These are phyloP conservation scores for Phytophthora citrophthora DNA, from an alignment of 352 stramenopile genomes.

Conservation along the genomic window DNA sequence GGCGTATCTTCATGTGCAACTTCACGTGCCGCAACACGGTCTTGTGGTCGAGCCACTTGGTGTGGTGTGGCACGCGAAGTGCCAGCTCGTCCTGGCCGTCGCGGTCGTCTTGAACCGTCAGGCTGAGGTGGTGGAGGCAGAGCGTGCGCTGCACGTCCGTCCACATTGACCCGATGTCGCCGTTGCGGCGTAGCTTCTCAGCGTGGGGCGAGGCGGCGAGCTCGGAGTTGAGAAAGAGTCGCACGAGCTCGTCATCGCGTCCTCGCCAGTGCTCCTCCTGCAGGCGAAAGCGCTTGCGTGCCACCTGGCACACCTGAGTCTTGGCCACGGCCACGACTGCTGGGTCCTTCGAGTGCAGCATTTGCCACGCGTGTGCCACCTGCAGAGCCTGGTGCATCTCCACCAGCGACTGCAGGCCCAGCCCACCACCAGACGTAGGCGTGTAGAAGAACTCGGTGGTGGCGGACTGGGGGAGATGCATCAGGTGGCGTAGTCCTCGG, in stretches of 20 bases:
- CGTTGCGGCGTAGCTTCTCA: not conserved
- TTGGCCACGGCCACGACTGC: not conserved
- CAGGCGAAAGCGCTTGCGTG: conserved; percentile 13
- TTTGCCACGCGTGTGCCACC: conserved; percentile 21
- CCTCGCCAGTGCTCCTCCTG: conserved; percentile 16
- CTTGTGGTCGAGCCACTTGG: conserved; percentile 3
- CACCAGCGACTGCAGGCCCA: conserved; percentile 3
- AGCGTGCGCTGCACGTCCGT: conserved; percentile 11
- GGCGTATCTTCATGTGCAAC: conserved; percentile 7
- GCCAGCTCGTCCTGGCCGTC: not conserved
- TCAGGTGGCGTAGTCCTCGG: not conserved
- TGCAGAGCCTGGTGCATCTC: conserved; percentile 21
- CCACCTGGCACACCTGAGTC: conserved; percentile 8
- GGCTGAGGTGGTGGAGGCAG: not conserved
- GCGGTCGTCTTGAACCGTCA: not conserved
- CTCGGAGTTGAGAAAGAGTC: conserved; percentile 11
- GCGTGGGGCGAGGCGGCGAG: conserved; percentile 5
- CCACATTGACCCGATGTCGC: conserved; percentile 16
- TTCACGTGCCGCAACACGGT: conserved; percentile 13
- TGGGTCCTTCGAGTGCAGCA: conserved; percentile 16
- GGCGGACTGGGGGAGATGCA: not conserved
- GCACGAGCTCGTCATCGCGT: not conserved
- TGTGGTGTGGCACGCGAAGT: not conserved
- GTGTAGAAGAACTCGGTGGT: too few species aligned
- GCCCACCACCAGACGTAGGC: too few species aligned